Base-by-base conservation (phyloP, 805 yeast species). In the Cyberlindnera xishuangbannaensis region DNA sequence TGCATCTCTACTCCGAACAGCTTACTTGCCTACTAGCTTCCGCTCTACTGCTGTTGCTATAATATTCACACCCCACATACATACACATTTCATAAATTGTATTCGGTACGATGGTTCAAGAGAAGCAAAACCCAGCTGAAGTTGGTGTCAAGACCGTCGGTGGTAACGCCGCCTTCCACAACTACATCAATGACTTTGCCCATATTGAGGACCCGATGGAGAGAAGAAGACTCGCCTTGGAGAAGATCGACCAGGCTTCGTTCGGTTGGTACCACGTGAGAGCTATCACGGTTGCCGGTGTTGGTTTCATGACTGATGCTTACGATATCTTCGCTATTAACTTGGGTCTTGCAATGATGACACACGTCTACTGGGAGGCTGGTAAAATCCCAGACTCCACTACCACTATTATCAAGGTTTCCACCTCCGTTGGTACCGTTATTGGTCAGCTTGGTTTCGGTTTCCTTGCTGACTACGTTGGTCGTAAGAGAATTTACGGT, bases 401-500 rank as follows among this genome's bases (percentile, higher is more conserved):
- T 33, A 58, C 65, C 37, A 85, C 95, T 37, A 65, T 85, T 46
- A 61, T 86, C 45, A 86, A 86, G 65, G 88, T 83, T 33, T 83
- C 95, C 32, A 86, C 95, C 16, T 85, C 95, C 31, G 95, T 85
- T 36, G 95, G 95, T 65, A 86, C 95, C 27, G 95, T 86, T 45
- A 73, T 87, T 54, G 96, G 95, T 53, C 95, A 87, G 65, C 55
- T 86, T 31, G 76, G 82, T 39, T 87, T 86, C 51, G 96, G 96
- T 64, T 66, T 72, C 53, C 49, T 81, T 44, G 95, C 90, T 41
- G 96, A 86, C 68, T 57, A 64, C 18, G 65, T 81, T 40, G 96
- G 96, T 48, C 78, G 96, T 67, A 86, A 87, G 64, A 77, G 72
- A 55, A 76, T 86, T 55, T 86, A 87, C 61, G 96, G 96, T 67